These are phyloP conservation scores for Magnaporthales sp. DNA, from an alignment of 2,329 filamentous ascomycete genomes.

Conservation along the genomic window DNA sequence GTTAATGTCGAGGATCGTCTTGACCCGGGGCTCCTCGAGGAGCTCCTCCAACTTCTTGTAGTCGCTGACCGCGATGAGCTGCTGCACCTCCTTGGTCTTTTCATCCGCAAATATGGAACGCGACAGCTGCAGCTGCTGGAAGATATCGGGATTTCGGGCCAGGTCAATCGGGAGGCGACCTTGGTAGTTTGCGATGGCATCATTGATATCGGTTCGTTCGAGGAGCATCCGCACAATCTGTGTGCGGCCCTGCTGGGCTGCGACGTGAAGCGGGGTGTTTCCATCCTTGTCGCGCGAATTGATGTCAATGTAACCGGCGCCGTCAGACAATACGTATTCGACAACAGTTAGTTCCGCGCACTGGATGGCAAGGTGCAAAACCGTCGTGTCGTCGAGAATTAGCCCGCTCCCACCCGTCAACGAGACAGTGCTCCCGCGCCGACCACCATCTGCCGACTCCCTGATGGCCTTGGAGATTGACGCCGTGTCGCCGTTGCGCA, in stretches of 20 bases:
- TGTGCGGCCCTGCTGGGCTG: slow-evolving; percentile 71
- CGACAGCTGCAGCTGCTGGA: slow-evolving; percentile 86
- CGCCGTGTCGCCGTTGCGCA: slow-evolving; percentile 82
- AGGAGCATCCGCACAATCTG: slow-evolving; percentile 77
- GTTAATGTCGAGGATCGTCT: slow-evolving; percentile 86
- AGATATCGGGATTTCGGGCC: slow-evolving; percentile 87
- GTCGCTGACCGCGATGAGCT: slow-evolving; percentile 61
- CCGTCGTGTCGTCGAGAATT: slow-evolving; percentile 70
- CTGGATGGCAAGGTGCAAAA: slow-evolving; percentile 89
- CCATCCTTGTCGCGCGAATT: slow-evolving; percentile 90
- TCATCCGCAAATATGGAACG: slow-evolving; percentile 82
- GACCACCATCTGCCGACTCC: slow-evolving; percentile 46
- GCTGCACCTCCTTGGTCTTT: slow-evolving; percentile 77
- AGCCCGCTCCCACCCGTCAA: slow-evolving; percentile 32
- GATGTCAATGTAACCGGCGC: slow-evolving; percentile 61
- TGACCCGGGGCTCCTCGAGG: slow-evolving; percentile 75
- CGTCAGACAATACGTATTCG: slow-evolving; percentile 83
- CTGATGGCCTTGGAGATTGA: slow-evolving; percentile 82
- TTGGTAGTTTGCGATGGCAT: slow-evolving; percentile 75
- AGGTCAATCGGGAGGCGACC: slow-evolving; percentile 82
- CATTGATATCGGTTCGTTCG: slow-evolving; percentile 77
- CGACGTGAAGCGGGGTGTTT: slow-evolving; percentile 86
- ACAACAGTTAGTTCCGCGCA: slow-evolving; percentile 89
- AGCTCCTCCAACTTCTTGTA: slow-evolving; percentile 73
- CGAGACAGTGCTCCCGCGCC: slow-evolving; percentile 49